Conservation (phyloP, 129 eudicot genomes). For the sunflower (Helianthus annuus) region HanXRQr2.0-SUNRISE NC_035436.2:153472795-153473294, state of each 20-base stretch:
- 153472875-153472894: slow-evolving; percentile 87
- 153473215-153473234: too few relatives aligned
- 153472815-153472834: too few relatives aligned
- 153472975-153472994: slow-evolving; percentile 64
- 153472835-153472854: too few relatives aligned
- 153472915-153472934: slow-evolving; percentile 76
- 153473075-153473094: not conserved
- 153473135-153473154: too few relatives aligned
- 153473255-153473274: too few relatives aligned
- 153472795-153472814: too few relatives aligned
- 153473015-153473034: slow-evolving; percentile 87
- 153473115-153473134: not conserved
- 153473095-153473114: not conserved
- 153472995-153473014: slow-evolving; percentile 79
- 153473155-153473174: too few relatives aligned
- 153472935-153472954: slow-evolving; percentile 84
- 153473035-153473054: slow-evolving; percentile 85
- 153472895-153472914: slow-evolving; percentile 82
- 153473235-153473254: too few relatives aligned
- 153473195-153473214: too few relatives aligned
- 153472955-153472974: slow-evolving; percentile 82
- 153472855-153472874: too few relatives aligned
- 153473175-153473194: too few relatives aligned
- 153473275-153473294: too few relatives aligned
- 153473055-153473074: slow-evolving; percentile 80